Evolutionary conservation across 2,329 filamentous ascomycete species (phyloP).

Genomic region (Pyrenophora teres): DNA sequence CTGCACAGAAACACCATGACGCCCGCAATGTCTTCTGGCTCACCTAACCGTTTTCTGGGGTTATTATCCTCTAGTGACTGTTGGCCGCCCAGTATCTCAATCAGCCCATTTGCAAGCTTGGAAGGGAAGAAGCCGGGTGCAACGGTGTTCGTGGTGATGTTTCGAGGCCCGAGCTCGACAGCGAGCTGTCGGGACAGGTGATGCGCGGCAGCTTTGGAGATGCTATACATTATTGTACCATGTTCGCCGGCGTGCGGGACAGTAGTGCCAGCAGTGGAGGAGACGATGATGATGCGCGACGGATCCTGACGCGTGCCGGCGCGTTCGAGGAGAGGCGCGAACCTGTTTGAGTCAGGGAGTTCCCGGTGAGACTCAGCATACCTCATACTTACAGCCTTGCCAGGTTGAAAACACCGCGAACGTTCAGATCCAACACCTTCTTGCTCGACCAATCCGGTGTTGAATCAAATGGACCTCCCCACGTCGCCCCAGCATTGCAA

Average conservation of each 20-base stretch:
- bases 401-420: constrained; percentile 49
- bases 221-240: constrained; percentile 48
- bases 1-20: constrained; percentile 45
- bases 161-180: constrained; percentile 46
- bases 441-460: constrained; percentile 44
- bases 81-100: constrained; percentile 46
- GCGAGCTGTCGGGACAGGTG: constrained; percentile 48
- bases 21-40: constrained; percentile 46
- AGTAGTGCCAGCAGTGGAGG: constrained; percentile 44
- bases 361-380: no score
- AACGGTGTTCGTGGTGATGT: constrained; percentile 48
- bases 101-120: constrained; percentile 45
- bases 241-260: constrained; percentile 46
- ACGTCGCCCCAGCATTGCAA: constrained; percentile 48
- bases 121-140: constrained; percentile 49
- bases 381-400: constrained; percentile 36
- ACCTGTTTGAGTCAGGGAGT: constrained; percentile 27
- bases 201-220: constrained; percentile 48
- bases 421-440: constrained; percentile 49
- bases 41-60: constrained; percentile 40
- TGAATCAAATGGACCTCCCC: constrained; percentile 47
- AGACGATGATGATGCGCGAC: constrained; percentile 47
- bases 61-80: constrained; percentile 47
- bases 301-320: constrained; percentile 40
- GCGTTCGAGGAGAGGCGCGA: constrained; percentile 43